Percentiles rank a stretch among this genome's conserved stretches.
These are phyloP conservation scores for Stephanodiscus minutulus DNA, from an alignment of 108 stramenopile genomes.

Conservation along the genomic window DNA sequence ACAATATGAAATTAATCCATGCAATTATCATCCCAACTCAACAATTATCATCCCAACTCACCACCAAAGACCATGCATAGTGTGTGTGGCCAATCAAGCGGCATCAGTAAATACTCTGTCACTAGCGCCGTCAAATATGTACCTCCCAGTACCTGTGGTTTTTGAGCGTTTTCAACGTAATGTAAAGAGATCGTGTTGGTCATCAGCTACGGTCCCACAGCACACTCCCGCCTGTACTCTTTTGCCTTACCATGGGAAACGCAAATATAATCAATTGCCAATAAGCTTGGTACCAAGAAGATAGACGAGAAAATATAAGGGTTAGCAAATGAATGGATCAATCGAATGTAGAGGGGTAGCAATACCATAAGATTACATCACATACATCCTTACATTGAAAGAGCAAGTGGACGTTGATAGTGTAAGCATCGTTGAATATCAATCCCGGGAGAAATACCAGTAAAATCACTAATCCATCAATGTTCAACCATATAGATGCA, in stretches of 20 bases:
- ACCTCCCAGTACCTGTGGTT: neutral
- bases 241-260: constrained; percentile 73
- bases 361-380: no score
- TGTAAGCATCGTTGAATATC: constrained; percentile 47
- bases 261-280: constrained; percentile 84
- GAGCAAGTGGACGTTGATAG: constrained; percentile 76
- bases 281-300: constrained; percentile 10
- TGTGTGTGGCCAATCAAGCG: no score
- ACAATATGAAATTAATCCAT: no score
- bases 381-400: neutral
- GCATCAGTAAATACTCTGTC: constrained; percentile 1
- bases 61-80: no score
- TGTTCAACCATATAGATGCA: constrained; percentile 25
- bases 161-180: neutral
- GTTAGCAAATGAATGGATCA: no score
- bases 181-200: no score
- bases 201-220: constrained; percentile 66
- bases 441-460: constrained; percentile 47
- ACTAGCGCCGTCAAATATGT: constrained; percentile 57
- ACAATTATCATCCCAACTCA: no score
- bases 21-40: no score
- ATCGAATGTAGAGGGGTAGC: no score
- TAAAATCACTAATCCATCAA: constrained; percentile 35
- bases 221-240: no score
- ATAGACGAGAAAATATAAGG: no score